Evolutionary conservation across 2,329 filamentous ascomycete genomes (phyloP).

Genomic region (Colletotrichum tofieldiae): DNA sequence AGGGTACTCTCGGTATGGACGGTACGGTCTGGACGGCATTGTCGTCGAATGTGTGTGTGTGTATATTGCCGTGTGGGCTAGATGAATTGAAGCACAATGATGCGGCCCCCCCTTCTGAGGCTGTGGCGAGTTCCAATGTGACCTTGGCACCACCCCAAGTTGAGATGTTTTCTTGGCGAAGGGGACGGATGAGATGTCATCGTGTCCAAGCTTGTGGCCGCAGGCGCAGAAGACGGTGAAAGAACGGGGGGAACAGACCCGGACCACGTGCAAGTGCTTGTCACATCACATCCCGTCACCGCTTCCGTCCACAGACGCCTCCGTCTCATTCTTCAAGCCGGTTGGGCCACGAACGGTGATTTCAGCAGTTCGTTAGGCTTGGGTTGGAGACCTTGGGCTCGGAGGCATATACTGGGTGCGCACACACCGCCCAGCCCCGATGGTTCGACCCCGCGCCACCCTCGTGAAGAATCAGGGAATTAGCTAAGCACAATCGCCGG

Average conservation of each 20-base stretch:
- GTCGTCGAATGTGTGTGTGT: conserved; percentile 7
- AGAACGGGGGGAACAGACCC: background rate
- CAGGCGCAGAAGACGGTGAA: background rate
- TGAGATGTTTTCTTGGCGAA: background rate
- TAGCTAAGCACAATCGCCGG: conserved; percentile 1
- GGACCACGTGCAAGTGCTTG: background rate
- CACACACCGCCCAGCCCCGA: conserved; percentile 30
- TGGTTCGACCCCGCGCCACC: conserved; percentile 35
- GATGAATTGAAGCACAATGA: conserved; percentile 26
- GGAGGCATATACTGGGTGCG: background rate
- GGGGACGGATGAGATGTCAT: background rate
- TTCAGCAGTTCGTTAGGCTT: background rate
- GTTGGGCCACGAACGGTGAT: background rate
- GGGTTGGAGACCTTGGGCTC: background rate
- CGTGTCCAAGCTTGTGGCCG: background rate
- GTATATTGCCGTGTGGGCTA: background rate
- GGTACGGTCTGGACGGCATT: background rate
- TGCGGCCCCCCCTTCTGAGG: background rate
- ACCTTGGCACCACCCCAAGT: background rate
- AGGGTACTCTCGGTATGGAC: background rate
- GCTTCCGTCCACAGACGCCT: conserved; percentile 2
- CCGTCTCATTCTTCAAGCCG: background rate
- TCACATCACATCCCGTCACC: conserved; percentile 15
- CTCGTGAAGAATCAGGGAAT: conserved; percentile 7
- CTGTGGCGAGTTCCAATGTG: background rate